Percentiles rank a stretch among this genome's conserved stretches.
phyloP scores from a whole-genome alignment of 148 eudicot genomes.

The Selenicereus undatus region DNA sequence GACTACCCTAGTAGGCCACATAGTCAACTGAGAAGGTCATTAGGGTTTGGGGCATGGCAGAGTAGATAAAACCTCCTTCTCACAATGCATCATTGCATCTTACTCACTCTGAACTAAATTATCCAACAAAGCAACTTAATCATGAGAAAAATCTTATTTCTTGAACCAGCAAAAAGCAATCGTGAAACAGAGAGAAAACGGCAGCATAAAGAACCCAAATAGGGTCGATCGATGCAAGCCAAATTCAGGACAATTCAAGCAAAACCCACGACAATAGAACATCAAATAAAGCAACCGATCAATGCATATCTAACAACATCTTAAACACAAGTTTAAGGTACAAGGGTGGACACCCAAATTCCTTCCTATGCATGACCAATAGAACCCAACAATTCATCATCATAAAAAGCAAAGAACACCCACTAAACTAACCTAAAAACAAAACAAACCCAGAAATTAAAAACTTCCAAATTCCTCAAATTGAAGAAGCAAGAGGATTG shows the following conservation, averaged over 20 bases:
- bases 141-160: no score
- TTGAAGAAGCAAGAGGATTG: slow-evolving; percentile 33
- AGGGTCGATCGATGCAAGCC: not conserved
- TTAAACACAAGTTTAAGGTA: not conserved
- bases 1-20: no score
- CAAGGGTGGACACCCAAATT: not conserved
- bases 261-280: not conserved
- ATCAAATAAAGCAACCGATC: not conserved
- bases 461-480: slow-evolving; percentile 23
- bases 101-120: no score
- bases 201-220: no score
- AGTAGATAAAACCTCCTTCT: no score
- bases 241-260: not conserved
- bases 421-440: slow-evolving; percentile 19
- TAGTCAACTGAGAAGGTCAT: no score
- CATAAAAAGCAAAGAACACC: slow-evolving; percentile 9
- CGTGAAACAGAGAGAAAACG: no score
- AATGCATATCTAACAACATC: not conserved
- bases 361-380: not conserved
- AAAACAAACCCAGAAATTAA: slow-evolving; percentile 18
- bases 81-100: no score
- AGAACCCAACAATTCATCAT: not conserved
- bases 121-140: no score
- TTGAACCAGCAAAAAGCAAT: no score
- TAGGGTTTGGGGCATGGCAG: no score